These are phyloP conservation scores for Mucor indicus DNA, from an alignment of 371 early-diverging fungal genomes.

Conservation along the genomic window DNA sequence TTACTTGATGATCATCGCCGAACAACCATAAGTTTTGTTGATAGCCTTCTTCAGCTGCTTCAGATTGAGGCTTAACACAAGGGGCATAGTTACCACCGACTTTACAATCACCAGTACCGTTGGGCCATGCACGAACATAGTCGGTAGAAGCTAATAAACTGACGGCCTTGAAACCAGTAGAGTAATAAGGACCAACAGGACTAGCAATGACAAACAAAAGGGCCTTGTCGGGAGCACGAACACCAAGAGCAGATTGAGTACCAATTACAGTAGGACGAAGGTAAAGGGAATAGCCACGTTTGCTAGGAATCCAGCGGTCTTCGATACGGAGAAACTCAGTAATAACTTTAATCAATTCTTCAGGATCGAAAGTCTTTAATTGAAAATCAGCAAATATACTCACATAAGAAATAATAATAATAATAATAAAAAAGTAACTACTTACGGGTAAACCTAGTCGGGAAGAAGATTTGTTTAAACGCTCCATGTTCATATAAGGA, in stretches of 20 bases:
- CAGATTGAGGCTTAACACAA: conserved; percentile 77
- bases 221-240: conserved; percentile 63
- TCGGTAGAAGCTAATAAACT: conserved; percentile 74
- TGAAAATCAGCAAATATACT: not conserved
- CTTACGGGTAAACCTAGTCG: conserved; percentile 79
- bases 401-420: not conserved
- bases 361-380: conserved; percentile 62
- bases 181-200: conserved; percentile 94
- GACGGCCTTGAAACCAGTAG: conserved; percentile 82
- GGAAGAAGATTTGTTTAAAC: conserved; percentile 67
- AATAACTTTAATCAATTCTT: conserved; percentile 77
- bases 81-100: conserved; percentile 77
- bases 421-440: not conserved
- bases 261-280: conserved; percentile 92
- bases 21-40: conserved; percentile 93
- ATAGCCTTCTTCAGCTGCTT: conserved; percentile 76
- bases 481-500: conserved; percentile 88
- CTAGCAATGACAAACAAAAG: conserved; percentile 83
- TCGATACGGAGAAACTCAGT: conserved; percentile 79
- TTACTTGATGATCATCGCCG: conserved; percentile 73
- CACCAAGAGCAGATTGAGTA: conserved; percentile 74
- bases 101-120: conserved; percentile 89
- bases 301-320: conserved; percentile 78
- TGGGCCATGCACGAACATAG: conserved; percentile 91
- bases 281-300: conserved; percentile 89